These are phyloP conservation scores for Nannizzia gypsea DNA, from an alignment of 2,329 filamentous ascomycete species.

Conservation along the genomic window DNA sequence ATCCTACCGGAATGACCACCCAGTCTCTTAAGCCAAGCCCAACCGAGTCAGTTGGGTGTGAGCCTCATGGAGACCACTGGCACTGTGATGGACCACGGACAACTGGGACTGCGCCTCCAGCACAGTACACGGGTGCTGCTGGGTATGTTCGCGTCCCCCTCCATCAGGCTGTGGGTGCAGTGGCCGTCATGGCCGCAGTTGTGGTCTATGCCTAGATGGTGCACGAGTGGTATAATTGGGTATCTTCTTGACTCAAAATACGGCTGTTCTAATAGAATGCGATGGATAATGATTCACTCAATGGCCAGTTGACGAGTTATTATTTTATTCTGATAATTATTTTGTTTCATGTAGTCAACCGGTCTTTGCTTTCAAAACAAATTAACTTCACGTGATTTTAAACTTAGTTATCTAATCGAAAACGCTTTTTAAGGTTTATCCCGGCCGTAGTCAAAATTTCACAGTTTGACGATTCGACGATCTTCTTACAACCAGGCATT, in stretches of 20 bases:
- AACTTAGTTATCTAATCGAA: not conserved
- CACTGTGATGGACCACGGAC: slow-evolving; percentile 15
- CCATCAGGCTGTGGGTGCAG: not conserved
- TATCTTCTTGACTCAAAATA: too few species aligned
- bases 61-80: slow-evolving; percentile 17
- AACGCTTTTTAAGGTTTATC: not conserved
- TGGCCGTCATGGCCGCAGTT: slow-evolving; percentile 5
- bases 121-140: slow-evolving; percentile 7
- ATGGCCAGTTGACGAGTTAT: too few species aligned
- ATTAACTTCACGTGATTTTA: not conserved
- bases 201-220: slow-evolving; percentile 6
- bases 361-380: not conserved
- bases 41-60: slow-evolving; percentile 14
- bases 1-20: not conserved
- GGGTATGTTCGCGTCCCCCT: slow-evolving; percentile 4
- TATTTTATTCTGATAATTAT: not conserved
- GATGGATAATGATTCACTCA: not conserved
- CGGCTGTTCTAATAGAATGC: not conserved
- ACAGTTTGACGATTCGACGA: not conserved
- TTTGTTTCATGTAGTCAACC: not conserved
- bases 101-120: not conserved
- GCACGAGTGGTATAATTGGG: not conserved
- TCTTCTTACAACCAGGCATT: not conserved
- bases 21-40: slow-evolving; percentile 12
- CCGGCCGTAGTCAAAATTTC: not conserved